Evolutionary conservation across 1,139 yeast species (phyloP).

Genomic region (Taphrina populina): DNA sequence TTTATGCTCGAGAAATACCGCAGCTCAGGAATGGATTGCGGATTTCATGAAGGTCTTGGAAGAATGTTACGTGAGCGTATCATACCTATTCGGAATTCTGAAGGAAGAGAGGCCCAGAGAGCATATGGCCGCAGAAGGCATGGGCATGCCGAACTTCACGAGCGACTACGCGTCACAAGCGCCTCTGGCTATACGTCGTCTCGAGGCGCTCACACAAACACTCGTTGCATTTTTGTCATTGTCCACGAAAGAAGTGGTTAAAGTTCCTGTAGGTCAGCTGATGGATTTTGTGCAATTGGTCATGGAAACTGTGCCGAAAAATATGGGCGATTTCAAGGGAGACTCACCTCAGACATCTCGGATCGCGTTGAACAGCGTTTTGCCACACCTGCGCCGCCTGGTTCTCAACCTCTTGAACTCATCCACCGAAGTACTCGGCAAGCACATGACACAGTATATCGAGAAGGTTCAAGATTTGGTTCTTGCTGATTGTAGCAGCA

Average conservation of each 20-base stretch:
- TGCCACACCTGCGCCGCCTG: constrained; percentile 6
- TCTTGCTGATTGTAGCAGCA: constrained; percentile 1
- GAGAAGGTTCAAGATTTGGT: background rate
- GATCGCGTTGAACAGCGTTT: constrained; percentile 18
- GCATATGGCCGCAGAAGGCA: constrained; percentile 17
- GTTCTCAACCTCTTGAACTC: background rate
- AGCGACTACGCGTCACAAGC: constrained; percentile 13
- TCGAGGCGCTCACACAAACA: background rate
- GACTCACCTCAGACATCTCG: constrained; percentile 22
- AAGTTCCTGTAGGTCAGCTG: constrained; percentile 18
- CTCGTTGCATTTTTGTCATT: constrained; percentile 13
- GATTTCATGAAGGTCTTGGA: constrained; percentile 15
- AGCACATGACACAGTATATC: constrained; percentile 6
- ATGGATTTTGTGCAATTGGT: constrained; percentile 2
- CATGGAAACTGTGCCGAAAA: constrained; percentile 11
- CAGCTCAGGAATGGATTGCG: constrained; percentile 32
- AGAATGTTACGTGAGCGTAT: constrained; percentile 29
- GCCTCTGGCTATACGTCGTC: constrained; percentile 17
- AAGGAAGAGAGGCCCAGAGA: constrained; percentile 18
- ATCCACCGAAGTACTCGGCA: constrained; percentile 2
- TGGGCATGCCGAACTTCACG: constrained; percentile 19
- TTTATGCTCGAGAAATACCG: constrained; percentile 27
- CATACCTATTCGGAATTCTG: constrained; percentile 30
- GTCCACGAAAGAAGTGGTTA: constrained; percentile 16
- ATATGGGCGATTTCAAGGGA: constrained; percentile 16